Conservation (phyloP, 495 filamentous ascomycete genomes). For the Baudoinia panamericana region DNA sequence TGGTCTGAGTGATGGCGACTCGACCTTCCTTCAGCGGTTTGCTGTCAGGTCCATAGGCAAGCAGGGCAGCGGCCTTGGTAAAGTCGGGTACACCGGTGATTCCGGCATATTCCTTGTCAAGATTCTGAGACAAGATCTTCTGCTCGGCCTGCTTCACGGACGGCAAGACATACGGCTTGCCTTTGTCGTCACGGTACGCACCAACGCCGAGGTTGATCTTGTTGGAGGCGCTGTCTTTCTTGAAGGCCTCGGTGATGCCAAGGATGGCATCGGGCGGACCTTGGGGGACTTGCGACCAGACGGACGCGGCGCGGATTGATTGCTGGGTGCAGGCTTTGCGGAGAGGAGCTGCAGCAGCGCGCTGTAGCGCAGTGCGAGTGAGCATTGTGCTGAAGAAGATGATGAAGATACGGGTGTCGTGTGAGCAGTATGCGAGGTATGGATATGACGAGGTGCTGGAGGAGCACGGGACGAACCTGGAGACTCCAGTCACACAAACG, state of each 20-base stretch:
- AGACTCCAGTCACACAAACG: too few species aligned
- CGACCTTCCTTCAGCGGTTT: slow-evolving; percentile 60
- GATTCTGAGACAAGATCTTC: slow-evolving; percentile 56
- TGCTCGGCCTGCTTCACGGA: slow-evolving; percentile 84
- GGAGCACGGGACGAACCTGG: too few species aligned
- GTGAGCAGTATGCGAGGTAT: too few species aligned
- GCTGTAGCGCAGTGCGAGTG: slow-evolving; percentile 7
- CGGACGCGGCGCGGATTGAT: slow-evolving; percentile 20
- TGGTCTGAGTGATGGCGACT: slow-evolving; percentile 88
- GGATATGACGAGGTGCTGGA: too few species aligned
- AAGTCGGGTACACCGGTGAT: slow-evolving; percentile 93
- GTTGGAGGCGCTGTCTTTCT: slow-evolving; percentile 76
- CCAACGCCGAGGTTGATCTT: slow-evolving; percentile 95
- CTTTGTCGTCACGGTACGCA: slow-evolving; percentile 83
- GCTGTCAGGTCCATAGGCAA: slow-evolving; percentile 79
- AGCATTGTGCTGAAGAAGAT: slow-evolving; percentile 17
- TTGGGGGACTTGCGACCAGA: slow-evolving; percentile 23
- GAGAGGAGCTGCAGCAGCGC: slow-evolving; percentile 7
- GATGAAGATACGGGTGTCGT: too few species aligned
- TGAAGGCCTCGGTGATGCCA: slow-evolving; percentile 98
- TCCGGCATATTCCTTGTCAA: slow-evolving; percentile 96
- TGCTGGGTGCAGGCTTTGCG: slow-evolving; percentile 7
- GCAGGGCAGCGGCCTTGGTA: slow-evolving; percentile 75
- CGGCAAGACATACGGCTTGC: slow-evolving; percentile 93
- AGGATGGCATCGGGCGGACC: slow-evolving; percentile 25